phyloP scores from a whole-genome alignment of 805 yeast species.

The Lipomyces sp. region DNA sequence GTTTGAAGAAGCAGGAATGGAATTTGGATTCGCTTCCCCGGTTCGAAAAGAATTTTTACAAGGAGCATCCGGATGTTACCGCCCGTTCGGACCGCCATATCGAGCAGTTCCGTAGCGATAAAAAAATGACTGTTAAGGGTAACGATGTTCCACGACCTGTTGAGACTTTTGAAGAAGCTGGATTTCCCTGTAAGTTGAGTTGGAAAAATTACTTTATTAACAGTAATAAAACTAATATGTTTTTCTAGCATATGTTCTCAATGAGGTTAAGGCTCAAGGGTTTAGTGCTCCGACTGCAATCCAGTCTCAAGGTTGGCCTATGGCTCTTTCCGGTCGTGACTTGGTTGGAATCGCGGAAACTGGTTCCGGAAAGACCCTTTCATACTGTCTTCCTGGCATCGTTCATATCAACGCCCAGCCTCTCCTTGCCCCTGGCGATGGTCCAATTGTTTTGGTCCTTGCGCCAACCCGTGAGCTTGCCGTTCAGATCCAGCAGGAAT shows the following conservation, averaged over 20 bases:
- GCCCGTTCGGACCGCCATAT: conserved; percentile 77
- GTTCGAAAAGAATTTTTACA: conserved; percentile 94
- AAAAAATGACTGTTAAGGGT: conserved; percentile 87
- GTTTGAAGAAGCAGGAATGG: conserved; percentile 78
- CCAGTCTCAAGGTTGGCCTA: conserved; percentile 99
- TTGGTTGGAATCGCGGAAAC: conserved; percentile 99
- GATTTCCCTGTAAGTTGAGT: conserved; percentile 66
- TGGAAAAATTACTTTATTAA: neutral
- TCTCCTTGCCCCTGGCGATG: conserved; percentile 88
- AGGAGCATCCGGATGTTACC: conserved; percentile 79
- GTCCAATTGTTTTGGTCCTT: conserved; percentile 92
- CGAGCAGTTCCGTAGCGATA: conserved; percentile 71
- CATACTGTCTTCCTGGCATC: conserved; percentile 95
- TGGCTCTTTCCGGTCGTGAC: conserved; percentile 98
- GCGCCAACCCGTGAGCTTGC: conserved; percentile 99
- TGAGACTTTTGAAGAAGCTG: conserved; percentile 92
- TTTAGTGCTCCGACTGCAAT: conserved; percentile 94
- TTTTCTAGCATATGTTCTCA: conserved; percentile 69
- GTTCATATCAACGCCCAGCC: conserved; percentile 97
- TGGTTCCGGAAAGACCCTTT: conserved; percentile 98
- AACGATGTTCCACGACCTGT: conserved; percentile 92
- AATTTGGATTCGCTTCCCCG: conserved; percentile 76
- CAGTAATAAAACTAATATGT: neutral
- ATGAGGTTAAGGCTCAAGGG: conserved; percentile 88
- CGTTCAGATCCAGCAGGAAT: conserved; percentile 94